Base-by-base conservation (phyloP, 306 rosid species). In the Pyrus betulifolia region DNA sequence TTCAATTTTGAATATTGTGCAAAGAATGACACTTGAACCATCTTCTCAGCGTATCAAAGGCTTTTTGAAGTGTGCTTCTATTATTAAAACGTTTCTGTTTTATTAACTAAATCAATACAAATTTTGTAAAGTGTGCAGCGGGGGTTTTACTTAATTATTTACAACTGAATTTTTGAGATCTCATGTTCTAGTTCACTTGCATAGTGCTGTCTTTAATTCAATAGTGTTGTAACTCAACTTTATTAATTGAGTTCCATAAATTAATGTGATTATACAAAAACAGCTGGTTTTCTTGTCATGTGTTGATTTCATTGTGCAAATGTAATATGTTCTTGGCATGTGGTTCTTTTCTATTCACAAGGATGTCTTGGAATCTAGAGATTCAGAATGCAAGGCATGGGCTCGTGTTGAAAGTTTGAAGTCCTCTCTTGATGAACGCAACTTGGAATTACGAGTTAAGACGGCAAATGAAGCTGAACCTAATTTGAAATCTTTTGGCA, bases 391-490 rank as follows among this genome's bases (percentile, higher is more conserved):
- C 86, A 88, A 84, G 85, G 93, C 91, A 46, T 87, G 98, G 98
- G 93, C 99, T 15, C 81, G 9, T 85, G 96, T 92, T 82, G 91
- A 88, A 77, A 82, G 85, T 81, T 85, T 96, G 69, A 91, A 91
- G 79, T 87, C 90, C 70, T 89, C 91, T 77, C 97, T 92, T 72
- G 97, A 93, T 69, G 99, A 96, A 79, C 93, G 80, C 85, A 84
- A 72, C 70, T 88, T 96, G 81, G 99, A 96, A 86, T 79, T 83
- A 73, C 96, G 93, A 76, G 99, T 96, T 71, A 96, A 92, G 84
- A 87, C 68, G 19, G 98, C 99, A 78, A 96, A 76, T 88, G 97
- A 96, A 84, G 92, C 97, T 54, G 99, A 96, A 25, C 25, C 25
- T 25, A 25, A 33, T 33, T 33, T 33, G 38, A 33, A 33, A 33